Percentiles rank a stretch among this genome's conserved stretches.
These are phyloP conservation scores for Leccinum fallax DNA, from an alignment of 1,284 basidiomycete species.

Conservation along the genomic window DNA sequence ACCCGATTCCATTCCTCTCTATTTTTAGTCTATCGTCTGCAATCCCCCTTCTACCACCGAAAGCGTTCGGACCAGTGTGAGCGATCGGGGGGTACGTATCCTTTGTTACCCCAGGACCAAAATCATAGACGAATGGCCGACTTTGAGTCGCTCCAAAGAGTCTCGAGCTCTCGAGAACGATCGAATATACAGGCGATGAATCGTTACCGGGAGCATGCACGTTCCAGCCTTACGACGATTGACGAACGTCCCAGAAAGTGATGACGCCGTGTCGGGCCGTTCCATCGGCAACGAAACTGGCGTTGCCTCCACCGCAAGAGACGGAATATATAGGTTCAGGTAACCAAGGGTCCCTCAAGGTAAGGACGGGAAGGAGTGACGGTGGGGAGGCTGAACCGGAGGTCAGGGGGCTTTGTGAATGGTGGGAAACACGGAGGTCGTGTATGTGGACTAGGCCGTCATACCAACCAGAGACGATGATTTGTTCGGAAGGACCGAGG, in stretches of 20 bases:
- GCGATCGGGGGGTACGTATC: conserved; percentile 59
- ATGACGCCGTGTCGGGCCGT: conserved; percentile 73
- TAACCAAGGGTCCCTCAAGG: conserved; percentile 64
- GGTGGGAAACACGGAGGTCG: conserved; percentile 59
- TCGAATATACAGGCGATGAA: conserved; percentile 69
- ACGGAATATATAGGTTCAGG: conserved; percentile 74
- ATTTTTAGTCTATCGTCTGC: conserved; percentile 47
- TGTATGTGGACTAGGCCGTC: conserved; percentile 70
- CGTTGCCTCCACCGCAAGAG: conserved; percentile 67
- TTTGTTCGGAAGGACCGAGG: conserved; percentile 68
- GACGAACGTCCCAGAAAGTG: conserved; percentile 76
- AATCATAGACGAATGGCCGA: conserved; percentile 75
- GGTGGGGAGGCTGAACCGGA: conserved; percentile 14
- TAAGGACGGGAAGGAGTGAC: conserved; percentile 55
- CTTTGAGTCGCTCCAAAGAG: conserved; percentile 75
- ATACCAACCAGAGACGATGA: conserved; percentile 79
- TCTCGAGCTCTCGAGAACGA: conserved; percentile 71
- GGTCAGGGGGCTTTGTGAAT: conserved; percentile 1
- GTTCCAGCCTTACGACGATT: conserved; percentile 62
- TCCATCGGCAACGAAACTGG: conserved; percentile 67
- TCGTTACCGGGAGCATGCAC: conserved; percentile 77
- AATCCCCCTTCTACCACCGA: conserved; percentile 19
- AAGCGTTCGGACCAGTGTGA: conserved; percentile 10
- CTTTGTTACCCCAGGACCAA: conserved; percentile 60
- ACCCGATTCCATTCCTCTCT: conserved; percentile 44